Conservation (phyloP, 1,284 basidiomycete species). For the Cryptococcus sp. region DNA sequence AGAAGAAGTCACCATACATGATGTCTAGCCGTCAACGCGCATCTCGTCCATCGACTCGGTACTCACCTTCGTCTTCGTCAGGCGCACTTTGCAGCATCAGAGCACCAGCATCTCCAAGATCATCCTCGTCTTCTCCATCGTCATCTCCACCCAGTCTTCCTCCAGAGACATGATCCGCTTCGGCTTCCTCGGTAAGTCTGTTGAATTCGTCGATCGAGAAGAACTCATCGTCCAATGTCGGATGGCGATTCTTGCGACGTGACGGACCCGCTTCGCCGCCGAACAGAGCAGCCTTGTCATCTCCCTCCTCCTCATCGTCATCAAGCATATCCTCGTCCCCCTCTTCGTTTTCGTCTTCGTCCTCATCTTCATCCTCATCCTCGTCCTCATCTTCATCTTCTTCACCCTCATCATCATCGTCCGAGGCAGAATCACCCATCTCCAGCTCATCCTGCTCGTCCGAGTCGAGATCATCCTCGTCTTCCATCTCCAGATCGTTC, state of each 20-base stretch:
- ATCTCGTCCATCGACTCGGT: not conserved
- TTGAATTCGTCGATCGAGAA: conserved; percentile 89
- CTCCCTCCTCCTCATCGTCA: conserved; percentile 51
- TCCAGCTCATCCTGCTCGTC: conserved; percentile 42
- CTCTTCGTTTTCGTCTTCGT: conserved; percentile 39
- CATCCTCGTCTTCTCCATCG: conserved; percentile 52
- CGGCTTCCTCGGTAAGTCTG: conserved; percentile 72
- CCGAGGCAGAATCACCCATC: not conserved
- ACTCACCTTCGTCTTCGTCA: conserved; percentile 43
- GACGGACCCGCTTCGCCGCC: conserved; percentile 37
- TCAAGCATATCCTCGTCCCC: conserved; percentile 53
- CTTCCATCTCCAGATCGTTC: conserved; percentile 40
- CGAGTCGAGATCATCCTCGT: conserved; percentile 15
- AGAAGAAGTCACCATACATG: conserved; percentile 58
- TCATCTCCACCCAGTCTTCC: conserved; percentile 54
- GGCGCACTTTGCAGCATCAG: conserved; percentile 43
- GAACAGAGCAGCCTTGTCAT: conserved; percentile 32
- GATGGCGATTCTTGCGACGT: conserved; percentile 43
- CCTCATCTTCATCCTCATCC: conserved; percentile 35
- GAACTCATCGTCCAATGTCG: conserved; percentile 85
- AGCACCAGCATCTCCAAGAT: conserved; percentile 49
- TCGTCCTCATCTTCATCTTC: conserved; percentile 49
- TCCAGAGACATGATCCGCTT: conserved; percentile 60
- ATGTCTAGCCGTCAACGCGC: conserved; percentile 31
- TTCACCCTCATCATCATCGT: conserved; percentile 48